Evolutionary conservation across 352 stramenopile genomes (phyloP).

Genomic region (Plasmopara muralis): DNA sequence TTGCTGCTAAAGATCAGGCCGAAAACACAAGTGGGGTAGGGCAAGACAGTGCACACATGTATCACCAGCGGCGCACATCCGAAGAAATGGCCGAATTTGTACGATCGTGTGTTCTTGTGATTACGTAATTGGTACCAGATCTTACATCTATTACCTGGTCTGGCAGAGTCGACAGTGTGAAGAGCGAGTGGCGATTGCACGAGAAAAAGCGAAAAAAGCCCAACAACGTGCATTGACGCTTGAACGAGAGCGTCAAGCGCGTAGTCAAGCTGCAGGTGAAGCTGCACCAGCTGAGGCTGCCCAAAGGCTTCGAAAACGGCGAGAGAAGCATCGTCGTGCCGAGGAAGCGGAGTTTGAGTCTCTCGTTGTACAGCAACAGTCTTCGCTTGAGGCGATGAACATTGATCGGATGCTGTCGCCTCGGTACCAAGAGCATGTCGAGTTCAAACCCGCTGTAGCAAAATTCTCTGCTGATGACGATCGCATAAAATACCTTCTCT

Average conservation of each 20-base stretch:
- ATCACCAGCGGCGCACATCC: conserved; percentile 9
- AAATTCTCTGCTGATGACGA: conserved; percentile 53
- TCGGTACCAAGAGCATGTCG: conserved; percentile 54
- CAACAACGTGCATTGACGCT: conserved; percentile 20
- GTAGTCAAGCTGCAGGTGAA: conserved; percentile 26
- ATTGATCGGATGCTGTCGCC: conserved; percentile 73
- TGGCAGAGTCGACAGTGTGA: conserved; percentile 44
- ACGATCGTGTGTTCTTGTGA: conserved; percentile 1
- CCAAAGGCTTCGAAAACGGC: conserved; percentile 42
- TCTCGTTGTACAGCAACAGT: conserved; percentile 63
- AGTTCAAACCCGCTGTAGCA: conserved; percentile 40
- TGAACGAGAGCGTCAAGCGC: conserved; percentile 27
- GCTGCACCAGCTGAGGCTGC: conserved; percentile 35
- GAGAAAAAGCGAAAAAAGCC: conserved; percentile 29
- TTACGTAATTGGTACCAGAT: neutral
- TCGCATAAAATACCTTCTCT: conserved; percentile 56
- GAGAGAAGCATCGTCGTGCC: conserved; percentile 32
- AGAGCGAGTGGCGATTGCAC: conserved; percentile 35
- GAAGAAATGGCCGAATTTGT: conserved; percentile 32
- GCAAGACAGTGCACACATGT: conserved; percentile 11
- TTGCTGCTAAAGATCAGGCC: conserved; percentile 4
- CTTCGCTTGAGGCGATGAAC: conserved; percentile 75
- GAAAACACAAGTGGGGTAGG: neutral
- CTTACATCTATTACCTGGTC: neutral
- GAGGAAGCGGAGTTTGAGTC: conserved; percentile 52